phyloP scores from a whole-genome alignment of 1,284 basidiomycete species.

The Sanghuangporus baumii region DNA sequence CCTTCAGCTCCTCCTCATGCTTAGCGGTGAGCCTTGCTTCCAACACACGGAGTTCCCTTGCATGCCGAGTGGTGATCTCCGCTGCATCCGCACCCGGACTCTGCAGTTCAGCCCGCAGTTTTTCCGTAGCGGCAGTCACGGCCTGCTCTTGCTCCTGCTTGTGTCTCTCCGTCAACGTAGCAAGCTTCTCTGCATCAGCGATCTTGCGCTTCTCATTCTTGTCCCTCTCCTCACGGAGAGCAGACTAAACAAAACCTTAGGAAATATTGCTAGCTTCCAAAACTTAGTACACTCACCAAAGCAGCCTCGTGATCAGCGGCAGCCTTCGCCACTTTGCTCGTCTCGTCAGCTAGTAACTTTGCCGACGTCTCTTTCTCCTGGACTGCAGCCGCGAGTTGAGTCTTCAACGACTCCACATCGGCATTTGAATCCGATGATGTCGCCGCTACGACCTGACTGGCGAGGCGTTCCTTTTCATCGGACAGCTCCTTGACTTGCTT shows the following conservation, averaged over 20 bases:
- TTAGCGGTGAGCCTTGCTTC: constrained; percentile 47
- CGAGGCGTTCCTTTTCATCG: constrained; percentile 31
- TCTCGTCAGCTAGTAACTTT: constrained; percentile 37
- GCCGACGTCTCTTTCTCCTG: constrained; percentile 41
- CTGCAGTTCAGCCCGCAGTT: constrained; percentile 36
- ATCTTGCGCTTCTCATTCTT: constrained; percentile 34
- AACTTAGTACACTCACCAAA: constrained; percentile 38
- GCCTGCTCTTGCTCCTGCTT: constrained; percentile 36
- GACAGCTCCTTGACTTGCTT: constrained; percentile 26
- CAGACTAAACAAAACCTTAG: constrained; percentile 34
- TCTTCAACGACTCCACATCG: constrained; percentile 22
- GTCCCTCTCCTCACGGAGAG: constrained; percentile 56
- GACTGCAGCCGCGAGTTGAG: constrained; percentile 35
- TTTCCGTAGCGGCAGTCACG: constrained; percentile 49
- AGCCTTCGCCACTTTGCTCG: constrained; percentile 35
- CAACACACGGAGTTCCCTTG: constrained; percentile 50
- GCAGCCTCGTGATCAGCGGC: constrained; percentile 34
- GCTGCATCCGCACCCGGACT: constrained; percentile 28
- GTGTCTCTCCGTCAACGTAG: constrained; percentile 23
- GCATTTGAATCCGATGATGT: constrained; percentile 19
- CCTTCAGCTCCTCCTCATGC: constrained; percentile 51
- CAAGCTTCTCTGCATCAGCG: constrained; percentile 31
- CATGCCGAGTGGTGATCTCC: constrained; percentile 45
- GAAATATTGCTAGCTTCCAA: not conserved
- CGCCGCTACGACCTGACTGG: constrained; percentile 22